Evolutionary conservation across 2,329 filamentous ascomycete genomes (phyloP).

Genomic region (Paecilomyces formosus): DNA sequence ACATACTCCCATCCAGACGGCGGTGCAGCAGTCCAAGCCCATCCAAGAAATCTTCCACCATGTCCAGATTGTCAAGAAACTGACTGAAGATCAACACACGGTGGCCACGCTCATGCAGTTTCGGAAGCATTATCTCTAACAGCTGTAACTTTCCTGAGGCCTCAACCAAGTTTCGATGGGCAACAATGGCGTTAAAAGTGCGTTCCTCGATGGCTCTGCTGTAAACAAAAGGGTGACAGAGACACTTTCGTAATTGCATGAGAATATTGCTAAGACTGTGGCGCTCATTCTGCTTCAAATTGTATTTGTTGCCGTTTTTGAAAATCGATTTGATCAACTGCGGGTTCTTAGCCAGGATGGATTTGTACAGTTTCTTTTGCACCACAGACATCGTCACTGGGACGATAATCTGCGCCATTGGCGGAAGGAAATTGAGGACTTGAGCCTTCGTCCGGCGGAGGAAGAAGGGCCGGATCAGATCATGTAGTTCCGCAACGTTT

Average conservation of each 20-base stretch:
- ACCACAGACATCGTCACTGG: constrained; percentile 92
- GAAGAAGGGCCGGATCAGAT: constrained; percentile 68
- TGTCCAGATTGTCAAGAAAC: constrained; percentile 77
- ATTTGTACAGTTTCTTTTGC: constrained; percentile 91
- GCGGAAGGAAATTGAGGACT: constrained; percentile 83
- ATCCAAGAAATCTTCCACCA: constrained; percentile 84
- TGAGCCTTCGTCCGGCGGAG: constrained; percentile 78
- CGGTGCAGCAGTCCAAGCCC: constrained; percentile 66
- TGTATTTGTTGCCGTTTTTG: constrained; percentile 49
- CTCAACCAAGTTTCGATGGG: constrained; percentile 77
- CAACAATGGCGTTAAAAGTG: constrained; percentile 50
- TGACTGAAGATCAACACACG: constrained; percentile 94
- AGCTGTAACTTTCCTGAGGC: constrained; percentile 85
- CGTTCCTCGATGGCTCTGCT: constrained; percentile 83
- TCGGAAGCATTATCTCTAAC: constrained; percentile 77
- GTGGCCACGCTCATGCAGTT: constrained; percentile 76
- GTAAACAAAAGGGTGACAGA: constrained; percentile 96
- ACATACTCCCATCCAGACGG: constrained; percentile 78
- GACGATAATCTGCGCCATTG: constrained; percentile 90
- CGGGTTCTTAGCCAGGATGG: constrained; percentile 84
- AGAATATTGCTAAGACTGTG: constrained; percentile 87
- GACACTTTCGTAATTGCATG: constrained; percentile 87
- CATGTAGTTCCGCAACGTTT: constrained; percentile 72
- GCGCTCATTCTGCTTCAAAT: constrained; percentile 60
- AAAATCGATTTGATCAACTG: constrained; percentile 85